Base-by-base conservation (phyloP, 495 filamentous ascomycete species). In the Penicillium roqueforti region DNA sequence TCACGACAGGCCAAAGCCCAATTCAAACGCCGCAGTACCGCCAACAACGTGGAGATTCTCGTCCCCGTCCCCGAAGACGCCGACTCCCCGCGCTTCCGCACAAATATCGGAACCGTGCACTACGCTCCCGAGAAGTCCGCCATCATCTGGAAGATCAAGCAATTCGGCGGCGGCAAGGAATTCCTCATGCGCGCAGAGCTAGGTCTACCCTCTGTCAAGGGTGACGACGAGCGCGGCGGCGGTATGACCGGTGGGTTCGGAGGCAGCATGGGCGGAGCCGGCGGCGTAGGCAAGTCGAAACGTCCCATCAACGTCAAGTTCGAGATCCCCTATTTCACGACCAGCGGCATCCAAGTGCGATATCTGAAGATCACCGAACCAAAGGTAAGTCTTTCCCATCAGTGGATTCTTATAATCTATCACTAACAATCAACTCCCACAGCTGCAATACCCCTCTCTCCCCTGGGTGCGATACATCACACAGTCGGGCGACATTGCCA, bases 61-160 rank as follows among this genome's bases (percentile, higher is more conserved):
- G 92, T 99, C 16, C 95, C 95, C 6, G 95, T 99, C 10, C 95
- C 95, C 26, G 93, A 97, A 62, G 95, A 99, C 65, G 95, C 95
- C 53, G 93, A 97, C 70, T 90, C 88, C 2, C 95, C 95, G 9
- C 85, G 95, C 43, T 99, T 99, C 81, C 85, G 95, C 42, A 97
- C 95, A 16, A 97, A 97, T 68, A 92, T 99, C 59, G 95, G 95
- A 25, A 87, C 84, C 19, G 95, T 99, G n/a, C 93, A 97, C 72
- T 99, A 99, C 68, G 92, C 92, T 10, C 95, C 95, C 7, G 95
- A 99, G 69, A 90, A 95, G 64, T 92, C 89, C 38, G 92, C 95
- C 29, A 99, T 99, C 56, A 85, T 99, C 56, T 99, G 95, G 95
- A 97, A 97, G 79, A 99, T 99, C 76, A 99, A 99, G 80, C 95